Base-by-base conservation (phyloP, 768 basidiomycete genomes). In the Lactarius indigo region DNA sequence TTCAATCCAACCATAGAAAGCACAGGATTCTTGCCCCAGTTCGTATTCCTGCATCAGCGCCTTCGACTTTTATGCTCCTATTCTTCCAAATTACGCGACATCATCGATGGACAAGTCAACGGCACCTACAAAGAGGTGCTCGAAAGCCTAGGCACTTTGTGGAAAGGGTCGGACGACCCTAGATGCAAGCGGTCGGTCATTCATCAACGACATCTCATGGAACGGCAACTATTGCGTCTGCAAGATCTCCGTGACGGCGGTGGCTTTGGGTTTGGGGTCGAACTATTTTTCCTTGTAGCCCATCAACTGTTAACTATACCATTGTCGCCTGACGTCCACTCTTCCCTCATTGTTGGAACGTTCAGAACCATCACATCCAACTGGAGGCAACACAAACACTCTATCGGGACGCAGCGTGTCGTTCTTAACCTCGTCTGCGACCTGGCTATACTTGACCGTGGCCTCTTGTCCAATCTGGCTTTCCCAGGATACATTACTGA, bases 381-480 rank as follows among this genome's bases (percentile, higher is more conserved):
- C 20, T 44, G 42, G 42, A 20, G 30, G 20, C 35, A 12, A 41
- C 20, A 44, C 55, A 59, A 55, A 5, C 31, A 64, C 12, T 63
- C 37, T 1, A 18, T 41, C 5, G 69, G 56, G 42, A 67, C 66
- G 18, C 65, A 67, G 39, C 42, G 74, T 64, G 3, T 71, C 71
- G 2, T 69, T 63, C 7, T 77, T 69, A n/a, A 75, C 75, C n/a
- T 65, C 69, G 20, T 44, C 42, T 44, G 42, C 42, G 42, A 44
- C 42, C 4, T 44, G 69, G 71, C 77, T 74, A 68, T 58, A 26
- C 47, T 7, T 3, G 31, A 35, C n/a, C 58, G 6, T 10, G 15
- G 33, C 35, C 1, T 2, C 31, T 4, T 17, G 6, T 23, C 33
- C 7, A 15, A 5, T 54, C 0, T 0, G 23, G 7, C 12, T 18